phyloP scores from a whole-genome alignment of 495 filamentous ascomycete species.

The Aspergillus ostianus region DNA sequence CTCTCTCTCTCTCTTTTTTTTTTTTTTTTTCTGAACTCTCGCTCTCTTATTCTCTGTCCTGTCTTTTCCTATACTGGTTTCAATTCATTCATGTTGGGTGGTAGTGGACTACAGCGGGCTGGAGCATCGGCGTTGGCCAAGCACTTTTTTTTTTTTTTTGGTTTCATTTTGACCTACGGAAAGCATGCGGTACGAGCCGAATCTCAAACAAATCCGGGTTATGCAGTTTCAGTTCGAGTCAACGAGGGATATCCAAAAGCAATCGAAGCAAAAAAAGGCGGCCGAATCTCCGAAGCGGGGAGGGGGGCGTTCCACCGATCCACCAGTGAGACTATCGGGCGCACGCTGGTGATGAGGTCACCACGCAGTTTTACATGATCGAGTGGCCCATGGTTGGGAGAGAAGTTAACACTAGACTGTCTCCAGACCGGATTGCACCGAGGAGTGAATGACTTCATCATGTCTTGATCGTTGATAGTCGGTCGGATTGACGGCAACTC shows the following conservation, averaged over 20 bases:
- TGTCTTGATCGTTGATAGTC: background rate
- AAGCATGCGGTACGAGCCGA: no score
- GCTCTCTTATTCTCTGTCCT: conserved; percentile 6
- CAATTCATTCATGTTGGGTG: background rate
- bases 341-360: conserved; percentile 16
- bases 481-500: background rate
- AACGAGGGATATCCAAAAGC: background rate
- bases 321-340: background rate
- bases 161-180: no score
- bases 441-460: background rate
- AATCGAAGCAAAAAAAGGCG: no score
- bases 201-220: no score
- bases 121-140: background rate
- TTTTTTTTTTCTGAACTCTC: no score
- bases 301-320: conserved; percentile 17
- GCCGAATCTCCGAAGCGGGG: conserved; percentile 16
- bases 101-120: background rate
- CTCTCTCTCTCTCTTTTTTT: background rate
- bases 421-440: background rate
- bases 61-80: background rate
- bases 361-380: conserved; percentile 4
- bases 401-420: no score
- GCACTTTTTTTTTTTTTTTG: no score
- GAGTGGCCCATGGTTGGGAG: no score
- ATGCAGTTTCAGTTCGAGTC: background rate